Conservation (phyloP, 164 flowering plant genomes). For the Vitis amurensis region DNA sequence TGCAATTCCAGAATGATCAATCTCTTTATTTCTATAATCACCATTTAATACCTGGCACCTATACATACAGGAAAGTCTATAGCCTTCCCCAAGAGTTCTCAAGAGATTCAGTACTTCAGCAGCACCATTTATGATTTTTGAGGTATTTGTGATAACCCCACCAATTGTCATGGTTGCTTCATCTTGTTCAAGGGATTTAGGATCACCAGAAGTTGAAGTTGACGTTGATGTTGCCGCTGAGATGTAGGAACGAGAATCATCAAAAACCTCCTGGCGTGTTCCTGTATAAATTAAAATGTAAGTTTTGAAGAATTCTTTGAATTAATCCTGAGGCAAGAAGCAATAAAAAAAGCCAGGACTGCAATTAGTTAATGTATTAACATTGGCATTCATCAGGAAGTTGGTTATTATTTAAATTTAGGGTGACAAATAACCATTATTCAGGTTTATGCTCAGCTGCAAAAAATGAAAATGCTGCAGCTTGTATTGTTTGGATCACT, state of each 20-base stretch:
- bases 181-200: constrained; percentile 50
- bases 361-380: not conserved
- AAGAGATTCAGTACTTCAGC: constrained; percentile 71
- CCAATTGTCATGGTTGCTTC: constrained; percentile 33
- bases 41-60: constrained; percentile 73
- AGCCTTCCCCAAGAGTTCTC: constrained; percentile 82
- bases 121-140: constrained; percentile 50
- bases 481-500: no score
- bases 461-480: not conserved
- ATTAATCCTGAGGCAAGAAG: no score
- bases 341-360: not conserved
- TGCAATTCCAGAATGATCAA: no score
- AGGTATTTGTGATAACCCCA: constrained; percentile 32
- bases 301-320: not conserved
- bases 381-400: not conserved
- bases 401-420: not conserved
- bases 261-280: constrained; percentile 51
- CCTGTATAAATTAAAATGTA: constrained; percentile 42
- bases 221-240: constrained; percentile 39
- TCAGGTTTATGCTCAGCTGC: not conserved
- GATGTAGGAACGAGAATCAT: constrained; percentile 56
- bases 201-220: constrained; percentile 40
- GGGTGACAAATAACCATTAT: not conserved
- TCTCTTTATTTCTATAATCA: constrained; percentile 2
- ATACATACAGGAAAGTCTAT: constrained; percentile 74